A percentile compares a stretch with the other conserved stretches of the same genome.
Evolutionary conservation across 495 filamentous ascomycete genomes (phyloP).

Genomic region (Hypomontagnella submonticulosa): DNA sequence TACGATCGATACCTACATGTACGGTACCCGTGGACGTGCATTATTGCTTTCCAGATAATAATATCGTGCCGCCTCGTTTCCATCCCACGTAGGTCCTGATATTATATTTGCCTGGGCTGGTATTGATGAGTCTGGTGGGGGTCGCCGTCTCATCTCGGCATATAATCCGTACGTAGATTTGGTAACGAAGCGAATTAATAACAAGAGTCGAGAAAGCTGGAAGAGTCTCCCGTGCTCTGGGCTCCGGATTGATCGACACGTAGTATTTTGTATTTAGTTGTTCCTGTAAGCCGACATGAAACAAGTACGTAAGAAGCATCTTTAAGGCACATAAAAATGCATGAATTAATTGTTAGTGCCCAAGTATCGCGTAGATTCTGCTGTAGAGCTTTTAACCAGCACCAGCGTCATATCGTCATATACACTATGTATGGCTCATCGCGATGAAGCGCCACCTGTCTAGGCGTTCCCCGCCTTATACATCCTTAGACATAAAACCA

Average conservation of each 20-base stretch:
- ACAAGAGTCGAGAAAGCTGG: slow-evolving; percentile 18
- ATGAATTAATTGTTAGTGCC: slow-evolving; percentile 37
- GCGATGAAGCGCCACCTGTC: slow-evolving; percentile 14
- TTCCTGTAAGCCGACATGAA: slow-evolving; percentile 40
- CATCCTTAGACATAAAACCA: too few relatives aligned
- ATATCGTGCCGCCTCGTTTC: slow-evolving; percentile 22
- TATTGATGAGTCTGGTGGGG: slow-evolving; percentile 38
- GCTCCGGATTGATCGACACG: slow-evolving; percentile 21
- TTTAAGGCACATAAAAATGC: slow-evolving; percentile 31
- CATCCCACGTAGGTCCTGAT: slow-evolving; percentile 28
- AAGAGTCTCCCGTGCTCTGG: slow-evolving; percentile 18
- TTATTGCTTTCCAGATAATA: slow-evolving; percentile 11
- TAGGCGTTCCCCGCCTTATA: slow-evolving; percentile 31
- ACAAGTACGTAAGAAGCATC: slow-evolving; percentile 29
- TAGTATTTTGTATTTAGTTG: slow-evolving; percentile 15
- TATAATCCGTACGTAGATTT: slow-evolving; percentile 20
- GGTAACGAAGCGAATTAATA: slow-evolving; percentile 30
- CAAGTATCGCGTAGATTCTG: slow-evolving; percentile 16
- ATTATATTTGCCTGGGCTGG: slow-evolving; percentile 19
- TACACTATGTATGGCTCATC: slow-evolving; percentile 16
- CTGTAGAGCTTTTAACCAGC: slow-evolving; percentile 20
- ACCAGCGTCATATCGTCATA: slow-evolving; percentile 33
- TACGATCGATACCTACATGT: slow-evolving; percentile 19
- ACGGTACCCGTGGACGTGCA: too few relatives aligned
- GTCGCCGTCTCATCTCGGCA: slow-evolving; percentile 43